phyloP scores from a whole-genome alignment of 2,329 filamentous ascomycete species.

The Calonectria hongkongensis region DNA sequence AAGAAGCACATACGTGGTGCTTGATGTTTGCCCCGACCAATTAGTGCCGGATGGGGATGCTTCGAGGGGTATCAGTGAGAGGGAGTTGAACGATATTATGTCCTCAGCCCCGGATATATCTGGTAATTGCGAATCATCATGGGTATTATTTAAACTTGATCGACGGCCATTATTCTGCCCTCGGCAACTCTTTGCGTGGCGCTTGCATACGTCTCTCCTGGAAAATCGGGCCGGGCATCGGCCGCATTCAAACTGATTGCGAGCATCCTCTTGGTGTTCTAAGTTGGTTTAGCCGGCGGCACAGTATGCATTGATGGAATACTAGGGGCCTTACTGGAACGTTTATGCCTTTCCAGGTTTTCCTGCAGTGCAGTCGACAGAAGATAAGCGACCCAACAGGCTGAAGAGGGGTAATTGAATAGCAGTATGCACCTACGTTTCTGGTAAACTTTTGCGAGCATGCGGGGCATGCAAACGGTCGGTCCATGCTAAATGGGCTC shows the following conservation, averaged over 20 bases:
- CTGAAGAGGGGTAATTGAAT: conserved; percentile 7
- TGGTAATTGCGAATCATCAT: conserved; percentile 38
- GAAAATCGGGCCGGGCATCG: conserved; percentile 18
- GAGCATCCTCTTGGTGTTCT: conserved; percentile 12
- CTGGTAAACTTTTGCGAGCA: conserved; percentile 22
- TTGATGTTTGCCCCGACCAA: conserved; percentile 9
- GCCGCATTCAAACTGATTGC: conserved; percentile 6
- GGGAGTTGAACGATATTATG: not conserved
- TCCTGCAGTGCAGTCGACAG: not conserved
- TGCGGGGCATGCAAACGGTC: not conserved
- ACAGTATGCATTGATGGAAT: not conserved
- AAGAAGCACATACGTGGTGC: not conserved
- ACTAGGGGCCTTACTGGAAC: not conserved
- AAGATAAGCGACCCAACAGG: conserved; percentile 1
- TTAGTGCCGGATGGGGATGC: not conserved
- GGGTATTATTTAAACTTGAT: conserved; percentile 48
- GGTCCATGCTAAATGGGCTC: not conserved
- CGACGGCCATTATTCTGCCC: conserved; percentile 47
- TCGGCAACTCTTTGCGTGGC: conserved; percentile 24
- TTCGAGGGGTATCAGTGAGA: conserved; percentile 18
- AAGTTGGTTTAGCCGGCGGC: not conserved
- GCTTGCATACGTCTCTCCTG: conserved; percentile 15
- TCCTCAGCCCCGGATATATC: conserved; percentile 8
- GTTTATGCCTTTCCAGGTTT: conserved; percentile 15
- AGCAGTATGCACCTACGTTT: conserved; percentile 9